These are phyloP conservation scores for Penicillium angulare DNA, from an alignment of 495 filamentous ascomycete species.

Conservation along the genomic window DNA sequence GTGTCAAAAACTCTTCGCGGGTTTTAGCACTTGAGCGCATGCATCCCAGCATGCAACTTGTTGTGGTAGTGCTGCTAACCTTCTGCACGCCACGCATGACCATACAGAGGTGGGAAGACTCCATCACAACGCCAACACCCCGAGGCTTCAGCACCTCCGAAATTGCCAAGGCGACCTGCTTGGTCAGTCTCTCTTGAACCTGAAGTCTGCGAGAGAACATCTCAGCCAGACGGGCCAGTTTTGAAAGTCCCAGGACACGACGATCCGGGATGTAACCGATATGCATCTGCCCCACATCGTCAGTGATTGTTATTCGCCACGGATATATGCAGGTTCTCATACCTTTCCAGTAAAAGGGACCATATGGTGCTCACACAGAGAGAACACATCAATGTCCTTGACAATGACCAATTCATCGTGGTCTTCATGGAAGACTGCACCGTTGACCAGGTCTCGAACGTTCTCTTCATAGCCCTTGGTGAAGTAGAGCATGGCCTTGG, in stretches of 20 bases:
- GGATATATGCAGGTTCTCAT: constrained; percentile 17
- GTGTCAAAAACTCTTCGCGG: constrained; percentile 86
- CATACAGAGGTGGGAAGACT: constrained; percentile 98
- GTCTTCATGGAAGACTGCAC: constrained; percentile 93
- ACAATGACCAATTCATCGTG: constrained; percentile 98
- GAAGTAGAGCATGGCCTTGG: constrained; percentile 96
- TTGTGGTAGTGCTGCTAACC: constrained; percentile 80
- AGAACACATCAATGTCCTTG: constrained; percentile 95
- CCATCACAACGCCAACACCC: constrained; percentile 95
- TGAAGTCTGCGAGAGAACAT: constrained; percentile 94
- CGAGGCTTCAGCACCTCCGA: constrained; percentile 86
- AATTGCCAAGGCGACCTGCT: constrained; percentile 92
- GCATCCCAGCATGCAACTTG: constrained; percentile 92
- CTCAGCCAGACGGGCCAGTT: constrained; percentile 91
- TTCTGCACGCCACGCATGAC: constrained; percentile 95
- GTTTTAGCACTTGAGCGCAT: constrained; percentile 92
- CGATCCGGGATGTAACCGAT: constrained; percentile 92
- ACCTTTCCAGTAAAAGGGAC: constrained; percentile 96
- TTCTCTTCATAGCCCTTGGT: constrained; percentile 99
- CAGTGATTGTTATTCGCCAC: constrained; percentile 12
- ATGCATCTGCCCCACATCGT: constrained; percentile 70
- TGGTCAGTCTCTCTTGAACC: constrained; percentile 93
- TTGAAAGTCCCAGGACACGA: constrained; percentile 90
- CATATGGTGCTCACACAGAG: constrained; percentile 95
- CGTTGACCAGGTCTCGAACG: constrained; percentile 86